Conservation (phyloP, 1,284 basidiomycete species). For the Exsudoporus floridanus region DNA sequence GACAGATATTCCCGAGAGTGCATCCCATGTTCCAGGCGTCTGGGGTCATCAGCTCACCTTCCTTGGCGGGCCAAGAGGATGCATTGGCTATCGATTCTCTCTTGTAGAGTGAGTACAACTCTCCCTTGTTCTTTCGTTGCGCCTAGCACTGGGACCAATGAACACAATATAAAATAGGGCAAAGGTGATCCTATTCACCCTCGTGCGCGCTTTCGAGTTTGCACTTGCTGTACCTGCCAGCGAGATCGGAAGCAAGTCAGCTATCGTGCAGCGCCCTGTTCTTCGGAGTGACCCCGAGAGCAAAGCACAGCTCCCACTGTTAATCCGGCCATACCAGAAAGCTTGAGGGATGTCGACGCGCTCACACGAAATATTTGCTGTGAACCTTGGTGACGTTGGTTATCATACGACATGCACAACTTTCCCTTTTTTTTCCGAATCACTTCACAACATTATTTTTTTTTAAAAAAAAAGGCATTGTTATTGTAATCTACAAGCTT, state of each 20-base stretch:
- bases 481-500: too few relatives aligned
- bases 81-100: slow-evolving; percentile 73
- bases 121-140: neutral
- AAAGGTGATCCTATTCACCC: slow-evolving; percentile 57
- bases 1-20: slow-evolving; percentile 48
- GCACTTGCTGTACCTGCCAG: slow-evolving; percentile 45
- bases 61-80: slow-evolving; percentile 57
- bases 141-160: neutral
- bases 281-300: slow-evolving; percentile 21
- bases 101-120: slow-evolving; percentile 52
- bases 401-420: too few relatives aligned
- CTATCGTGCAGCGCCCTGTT: slow-evolving; percentile 43
- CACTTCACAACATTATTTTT: too few relatives aligned
- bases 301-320: slow-evolving; percentile 16
- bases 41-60: slow-evolving; percentile 62
- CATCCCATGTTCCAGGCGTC: slow-evolving; percentile 52
- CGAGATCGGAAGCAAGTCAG: slow-evolving; percentile 41
- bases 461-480: too few relatives aligned
- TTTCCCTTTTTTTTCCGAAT: too few relatives aligned
- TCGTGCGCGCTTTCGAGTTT: slow-evolving; percentile 58
- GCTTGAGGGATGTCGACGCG: neutral
- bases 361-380: too few relatives aligned
- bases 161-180: slow-evolving; percentile 38
- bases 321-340: slow-evolving; percentile 15
- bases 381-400: too few relatives aligned